A percentile compares a stretch with the other conserved stretches of the same genome.
Conservation (phyloP, 2,329 filamentous ascomycete genomes). For the Malbranchea zuffiana region DNA sequence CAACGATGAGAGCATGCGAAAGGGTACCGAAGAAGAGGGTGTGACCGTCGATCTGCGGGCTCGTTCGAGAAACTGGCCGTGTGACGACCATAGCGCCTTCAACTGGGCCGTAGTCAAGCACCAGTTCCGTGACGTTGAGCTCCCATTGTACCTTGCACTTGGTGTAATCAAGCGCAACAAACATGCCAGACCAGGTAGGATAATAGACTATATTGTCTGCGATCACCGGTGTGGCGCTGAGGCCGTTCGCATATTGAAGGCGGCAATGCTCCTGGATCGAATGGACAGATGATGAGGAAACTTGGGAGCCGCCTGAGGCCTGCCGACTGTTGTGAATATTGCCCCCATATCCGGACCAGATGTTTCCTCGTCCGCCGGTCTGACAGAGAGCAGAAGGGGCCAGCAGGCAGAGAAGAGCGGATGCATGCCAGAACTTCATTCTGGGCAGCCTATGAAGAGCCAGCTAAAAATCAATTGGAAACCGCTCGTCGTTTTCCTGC, state of each 20-base stretch:
- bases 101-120: background rate
- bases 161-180: background rate
- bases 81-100: background rate
- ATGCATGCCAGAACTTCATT: background rate
- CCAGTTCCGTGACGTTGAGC: background rate
- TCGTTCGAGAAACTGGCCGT: constrained; percentile 1
- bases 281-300: background rate
- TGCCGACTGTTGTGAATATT: background rate
- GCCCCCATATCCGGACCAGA: background rate
- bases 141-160: constrained; percentile 1
- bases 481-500: too few relatives aligned
- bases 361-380: background rate
- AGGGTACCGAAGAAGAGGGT: constrained; percentile 1
- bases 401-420: background rate
- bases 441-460: too few relatives aligned
- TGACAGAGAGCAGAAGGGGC: background rate
- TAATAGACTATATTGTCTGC: background rate
- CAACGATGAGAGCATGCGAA: background rate
- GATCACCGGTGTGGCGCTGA: background rate
- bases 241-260: background rate
- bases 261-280: background rate
- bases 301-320: background rate
- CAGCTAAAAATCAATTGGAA: too few relatives aligned
- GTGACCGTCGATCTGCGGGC: background rate
- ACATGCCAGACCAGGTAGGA: background rate